These are phyloP conservation scores for Pseudozyma sp. DNA, from an alignment of 1,284 basidiomycete genomes.

Conservation along the genomic window DNA sequence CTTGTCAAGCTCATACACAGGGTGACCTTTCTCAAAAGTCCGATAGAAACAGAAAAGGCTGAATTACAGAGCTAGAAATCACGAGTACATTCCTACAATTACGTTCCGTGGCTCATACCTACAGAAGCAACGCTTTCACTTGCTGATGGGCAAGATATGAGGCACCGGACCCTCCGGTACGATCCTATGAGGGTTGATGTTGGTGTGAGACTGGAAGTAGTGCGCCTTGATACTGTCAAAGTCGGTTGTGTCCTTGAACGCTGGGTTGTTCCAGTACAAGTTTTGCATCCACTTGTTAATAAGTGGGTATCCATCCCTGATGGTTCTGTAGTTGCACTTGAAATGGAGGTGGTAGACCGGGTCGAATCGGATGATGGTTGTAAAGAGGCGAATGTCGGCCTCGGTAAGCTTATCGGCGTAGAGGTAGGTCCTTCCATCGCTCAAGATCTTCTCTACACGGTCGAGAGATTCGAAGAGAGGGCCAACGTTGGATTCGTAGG, in stretches of 20 bases:
- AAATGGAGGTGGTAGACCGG: conserved; percentile 90
- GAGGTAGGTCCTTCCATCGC: conserved; percentile 81
- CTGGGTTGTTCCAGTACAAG: conserved; percentile 89
- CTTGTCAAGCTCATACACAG: too few relatives aligned
- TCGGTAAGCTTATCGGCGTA: conserved; percentile 86
- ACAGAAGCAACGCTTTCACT: too few relatives aligned
- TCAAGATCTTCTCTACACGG: conserved; percentile 81
- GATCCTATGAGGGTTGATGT: conserved; percentile 64
- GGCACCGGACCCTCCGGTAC: conserved; percentile 63
- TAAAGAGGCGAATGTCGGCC: conserved; percentile 86
- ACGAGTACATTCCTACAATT: conserved; percentile 1
- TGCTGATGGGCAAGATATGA: conserved; percentile 57
- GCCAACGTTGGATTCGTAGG: conserved; percentile 81
- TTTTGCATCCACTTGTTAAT: conserved; percentile 77
- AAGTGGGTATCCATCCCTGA: conserved; percentile 59
- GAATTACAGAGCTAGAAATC: not conserved
- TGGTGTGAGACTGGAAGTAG: conserved; percentile 66
- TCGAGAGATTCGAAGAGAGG: conserved; percentile 80
- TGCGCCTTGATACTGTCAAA: conserved; percentile 75
- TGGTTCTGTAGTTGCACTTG: conserved; percentile 81
- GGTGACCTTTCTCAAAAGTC: too few relatives aligned
- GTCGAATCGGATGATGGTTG: conserved; percentile 84
- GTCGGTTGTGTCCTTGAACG: conserved; percentile 87
- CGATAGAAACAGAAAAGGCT: too few relatives aligned
- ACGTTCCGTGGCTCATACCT: too few relatives aligned